These are phyloP conservation scores for Xylaria sp. DNA, from an alignment of 2,329 filamentous ascomycete genomes.

Conservation along the genomic window DNA sequence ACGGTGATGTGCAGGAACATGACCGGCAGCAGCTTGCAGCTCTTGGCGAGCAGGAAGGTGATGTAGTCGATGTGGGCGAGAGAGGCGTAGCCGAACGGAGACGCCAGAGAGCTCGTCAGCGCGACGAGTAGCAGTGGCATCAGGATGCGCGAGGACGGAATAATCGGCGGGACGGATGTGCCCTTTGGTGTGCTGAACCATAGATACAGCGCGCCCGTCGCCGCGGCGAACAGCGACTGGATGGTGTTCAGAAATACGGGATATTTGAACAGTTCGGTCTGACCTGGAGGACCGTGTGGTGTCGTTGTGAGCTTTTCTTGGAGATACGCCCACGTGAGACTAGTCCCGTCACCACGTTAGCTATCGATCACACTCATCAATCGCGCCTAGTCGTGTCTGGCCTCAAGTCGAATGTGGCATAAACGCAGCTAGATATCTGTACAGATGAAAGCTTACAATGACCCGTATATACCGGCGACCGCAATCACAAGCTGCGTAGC, in stretches of 20 bases:
- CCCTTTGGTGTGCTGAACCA: conserved; percentile 68
- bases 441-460: conserved; percentile 72
- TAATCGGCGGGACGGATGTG: conserved; percentile 69
- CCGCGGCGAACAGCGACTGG: conserved; percentile 88
- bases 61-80: conserved; percentile 97
- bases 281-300: conserved; percentile 73
- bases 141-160: conserved; percentile 80
- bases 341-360: conserved; percentile 49
- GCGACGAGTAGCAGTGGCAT: conserved; percentile 85
- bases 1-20: conserved; percentile 96
- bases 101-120: conserved; percentile 86
- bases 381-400: neutral
- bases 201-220: conserved; percentile 85
- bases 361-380: neutral
- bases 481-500: conserved; percentile 82
- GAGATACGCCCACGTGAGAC: conserved; percentile 94
- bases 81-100: conserved; percentile 94
- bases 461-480: conserved; percentile 95
- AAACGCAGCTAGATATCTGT: neutral
- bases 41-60: conserved; percentile 96
- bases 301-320: conserved; percentile 98
- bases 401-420: neutral
- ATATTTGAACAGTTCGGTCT: conserved; percentile 86
- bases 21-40: conserved; percentile 97
- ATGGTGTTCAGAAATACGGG: conserved; percentile 96